Conservation (phyloP, 805 yeast species). For the Ogataea salicorniae region DNA sequence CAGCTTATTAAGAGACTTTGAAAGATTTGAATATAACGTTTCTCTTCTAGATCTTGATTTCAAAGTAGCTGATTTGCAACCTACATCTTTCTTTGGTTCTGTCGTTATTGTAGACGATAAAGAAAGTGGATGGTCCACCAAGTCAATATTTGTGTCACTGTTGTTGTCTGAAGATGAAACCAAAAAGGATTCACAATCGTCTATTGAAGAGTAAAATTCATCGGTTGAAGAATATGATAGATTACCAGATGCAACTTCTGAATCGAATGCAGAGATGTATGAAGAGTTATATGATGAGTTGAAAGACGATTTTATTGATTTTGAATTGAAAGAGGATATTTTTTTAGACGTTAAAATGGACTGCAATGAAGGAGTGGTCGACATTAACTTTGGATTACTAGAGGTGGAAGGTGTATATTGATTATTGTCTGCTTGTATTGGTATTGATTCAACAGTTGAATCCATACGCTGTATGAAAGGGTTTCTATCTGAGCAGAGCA, state of each 20-base stretch:
- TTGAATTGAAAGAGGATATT: slow-evolving; percentile 8
- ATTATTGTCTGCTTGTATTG: too few species aligned
- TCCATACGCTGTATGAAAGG: too few species aligned
- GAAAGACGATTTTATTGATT: slow-evolving; percentile 2
- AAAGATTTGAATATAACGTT: slow-evolving; percentile 6
- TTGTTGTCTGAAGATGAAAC: background rate
- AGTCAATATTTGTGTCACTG: background rate
- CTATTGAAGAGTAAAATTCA: background rate
- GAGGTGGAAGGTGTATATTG: background rate
- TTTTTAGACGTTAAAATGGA: slow-evolving; percentile 7
- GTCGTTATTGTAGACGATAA: background rate
- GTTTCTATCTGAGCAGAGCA: too few species aligned
- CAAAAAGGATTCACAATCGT: background rate
- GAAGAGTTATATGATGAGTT: slow-evolving; percentile 4
- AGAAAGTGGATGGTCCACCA: slow-evolving; percentile 1
- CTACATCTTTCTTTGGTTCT: background rate
- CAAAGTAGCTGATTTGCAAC: background rate
- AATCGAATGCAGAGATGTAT: background rate
- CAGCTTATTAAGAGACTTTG: slow-evolving; percentile 10
- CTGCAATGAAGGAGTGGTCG: slow-evolving; percentile 14
- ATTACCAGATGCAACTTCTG: background rate
- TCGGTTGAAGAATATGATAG: background rate
- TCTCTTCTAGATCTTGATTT: slow-evolving; percentile 7
- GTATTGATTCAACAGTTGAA: too few species aligned
- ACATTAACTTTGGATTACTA: slow-evolving; percentile 1